Evolutionary conservation across 1,139 yeast genomes (phyloP).

Genomic region (Sugiyamaella pinicola): DNA sequence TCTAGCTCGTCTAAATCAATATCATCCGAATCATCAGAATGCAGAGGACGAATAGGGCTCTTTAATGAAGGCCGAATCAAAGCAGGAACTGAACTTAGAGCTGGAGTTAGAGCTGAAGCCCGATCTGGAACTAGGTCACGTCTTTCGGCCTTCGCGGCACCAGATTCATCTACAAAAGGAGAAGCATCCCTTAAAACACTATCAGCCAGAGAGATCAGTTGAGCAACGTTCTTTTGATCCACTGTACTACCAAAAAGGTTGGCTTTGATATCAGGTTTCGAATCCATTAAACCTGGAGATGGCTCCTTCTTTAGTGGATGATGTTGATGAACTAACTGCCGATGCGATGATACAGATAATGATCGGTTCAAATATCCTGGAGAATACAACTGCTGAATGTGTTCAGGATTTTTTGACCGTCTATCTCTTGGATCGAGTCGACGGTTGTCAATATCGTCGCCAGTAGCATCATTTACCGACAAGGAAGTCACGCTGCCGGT

Average conservation of each 20-base stretch:
- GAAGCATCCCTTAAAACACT: background rate
- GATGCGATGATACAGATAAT: conserved; percentile 14
- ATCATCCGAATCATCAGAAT: conserved; percentile 19
- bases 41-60: too few species aligned
- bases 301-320: conserved; percentile 3
- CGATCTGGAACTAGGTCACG: too few species aligned
- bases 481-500: background rate
- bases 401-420: conserved; percentile 14
- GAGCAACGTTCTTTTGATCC: conserved; percentile 3
- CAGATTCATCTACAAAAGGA: background rate
- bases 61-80: too few species aligned
- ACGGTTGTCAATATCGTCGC: background rate
- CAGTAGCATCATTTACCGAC: too few species aligned
- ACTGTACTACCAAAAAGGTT: background rate
- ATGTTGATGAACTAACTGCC: background rate
- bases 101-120: too few species aligned
- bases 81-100: too few species aligned
- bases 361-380: conserved; percentile 30
- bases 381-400: conserved; percentile 26
- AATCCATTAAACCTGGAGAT: background rate
- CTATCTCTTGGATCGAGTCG: background rate
- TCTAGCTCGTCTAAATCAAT: conserved; percentile 10
- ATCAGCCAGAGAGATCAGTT: conserved; percentile 15
- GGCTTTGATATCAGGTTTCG: background rate
- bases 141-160: background rate